Conservation (phyloP, 768 basidiomycete species). For the Rhodosporidiobolus odoratus region DNA sequence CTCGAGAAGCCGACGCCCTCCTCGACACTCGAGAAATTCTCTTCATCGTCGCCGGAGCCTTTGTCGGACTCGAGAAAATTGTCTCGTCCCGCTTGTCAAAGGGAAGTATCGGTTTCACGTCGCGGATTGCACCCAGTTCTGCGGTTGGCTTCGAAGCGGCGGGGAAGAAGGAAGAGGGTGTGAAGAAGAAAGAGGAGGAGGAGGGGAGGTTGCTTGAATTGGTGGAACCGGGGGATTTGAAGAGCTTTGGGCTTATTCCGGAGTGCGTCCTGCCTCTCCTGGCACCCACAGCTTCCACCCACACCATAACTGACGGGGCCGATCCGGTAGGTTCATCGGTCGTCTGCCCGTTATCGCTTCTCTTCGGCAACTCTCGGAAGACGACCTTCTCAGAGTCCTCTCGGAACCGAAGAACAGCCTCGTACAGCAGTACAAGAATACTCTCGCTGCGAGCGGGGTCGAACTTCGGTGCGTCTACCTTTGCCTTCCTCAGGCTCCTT, state of each 20-base stretch:
- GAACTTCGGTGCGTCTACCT: slow-evolving; percentile 15
- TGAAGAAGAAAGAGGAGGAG: slow-evolving; percentile 52
- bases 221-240: slow-evolving; percentile 71
- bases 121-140: slow-evolving; percentile 41
- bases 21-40: slow-evolving; percentile 85
- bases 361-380: slow-evolving; percentile 67
- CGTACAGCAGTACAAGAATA: slow-evolving; percentile 68
- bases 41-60: slow-evolving; percentile 88
- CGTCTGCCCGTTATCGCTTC: slow-evolving; percentile 88
- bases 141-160: background rate
- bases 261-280: slow-evolving; percentile 50
- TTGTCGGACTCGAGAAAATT: slow-evolving; percentile 75
- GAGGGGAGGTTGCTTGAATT: slow-evolving; percentile 58
- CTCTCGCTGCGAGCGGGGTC: slow-evolving; percentile 17
- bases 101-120: slow-evolving; percentile 75
- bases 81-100: slow-evolving; percentile 62
- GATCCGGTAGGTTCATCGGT: slow-evolving; percentile 60
- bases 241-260: slow-evolving; percentile 89
- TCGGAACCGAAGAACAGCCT: slow-evolving; percentile 88
- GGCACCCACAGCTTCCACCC: no score
- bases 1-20: slow-evolving; percentile 64
- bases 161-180: slow-evolving; percentile 38
- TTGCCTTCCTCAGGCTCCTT: slow-evolving; percentile 51
- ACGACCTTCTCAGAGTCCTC: slow-evolving; percentile 81
- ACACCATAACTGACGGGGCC: background rate